phyloP scores from a whole-genome alignment of 345 rosid genomes.

The Eucalyptus polybractea region DNA sequence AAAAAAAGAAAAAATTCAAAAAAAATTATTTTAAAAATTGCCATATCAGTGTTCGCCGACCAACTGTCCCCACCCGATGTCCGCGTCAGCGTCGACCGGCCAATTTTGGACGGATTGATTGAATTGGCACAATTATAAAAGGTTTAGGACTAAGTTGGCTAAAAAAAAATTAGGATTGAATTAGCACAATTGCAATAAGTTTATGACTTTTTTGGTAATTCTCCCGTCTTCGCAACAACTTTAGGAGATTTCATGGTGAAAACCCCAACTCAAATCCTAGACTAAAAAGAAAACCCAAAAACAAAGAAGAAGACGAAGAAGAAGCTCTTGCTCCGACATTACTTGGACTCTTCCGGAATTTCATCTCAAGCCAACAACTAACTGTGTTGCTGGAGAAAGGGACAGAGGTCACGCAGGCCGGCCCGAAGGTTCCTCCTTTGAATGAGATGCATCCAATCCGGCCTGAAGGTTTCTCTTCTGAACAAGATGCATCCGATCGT shows the following conservation, averaged over 20 bases:
- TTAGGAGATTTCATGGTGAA: background rate
- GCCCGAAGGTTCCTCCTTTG: background rate
- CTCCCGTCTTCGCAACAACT: background rate
- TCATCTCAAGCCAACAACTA: background rate
- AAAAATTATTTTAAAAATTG: too few relatives aligned
- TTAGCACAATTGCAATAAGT: too few relatives aligned
- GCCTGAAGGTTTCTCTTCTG: background rate
- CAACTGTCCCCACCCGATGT: too few relatives aligned
- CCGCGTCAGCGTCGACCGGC: accelerated
- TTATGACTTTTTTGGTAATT: too few relatives aligned
- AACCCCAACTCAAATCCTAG: background rate
- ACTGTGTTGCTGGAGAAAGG: background rate
- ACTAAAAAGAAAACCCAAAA: background rate
- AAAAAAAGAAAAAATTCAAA: too few relatives aligned
- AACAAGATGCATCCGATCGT: background rate
- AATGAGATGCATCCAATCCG: background rate
- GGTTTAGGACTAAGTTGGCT: too few relatives aligned
- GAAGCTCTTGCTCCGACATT: background rate
- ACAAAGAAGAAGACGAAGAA: background rate
- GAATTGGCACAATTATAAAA: too few relatives aligned
- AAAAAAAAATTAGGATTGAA: too few relatives aligned
- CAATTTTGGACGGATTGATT: too few relatives aligned
- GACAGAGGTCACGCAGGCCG: background rate
- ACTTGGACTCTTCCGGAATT: background rate
- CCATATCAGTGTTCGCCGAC: accelerated